Evolutionary conservation across 495 filamentous ascomycete species (phyloP), one percentile per base, ranked within the genome.

Genomic region (Xylaria longipes): DNA sequence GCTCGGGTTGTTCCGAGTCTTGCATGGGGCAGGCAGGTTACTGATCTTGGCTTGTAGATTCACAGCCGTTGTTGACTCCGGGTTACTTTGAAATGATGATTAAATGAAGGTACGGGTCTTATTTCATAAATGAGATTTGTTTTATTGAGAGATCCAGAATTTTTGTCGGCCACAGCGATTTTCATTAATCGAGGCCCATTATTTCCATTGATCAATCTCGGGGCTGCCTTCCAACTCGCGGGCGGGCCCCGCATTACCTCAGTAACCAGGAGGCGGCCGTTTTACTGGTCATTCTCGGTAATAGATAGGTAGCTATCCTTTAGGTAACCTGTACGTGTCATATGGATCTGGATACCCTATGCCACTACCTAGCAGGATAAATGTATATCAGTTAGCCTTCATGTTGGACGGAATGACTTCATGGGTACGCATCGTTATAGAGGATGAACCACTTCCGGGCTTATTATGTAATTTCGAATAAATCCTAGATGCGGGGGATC

Each of bases 131-230:
- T 43, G 60, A 63, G 60, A 63, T 43, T 2, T 63, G 60, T 27
- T 54, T 65, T 56, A 12, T 31, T 27, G 65, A 54, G 35, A 67
- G 48, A 27, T 27, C 43, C 35, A 35, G 65, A 67, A 67, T 58
- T 68, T 57, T 57, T 58, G 52, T 68, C 20, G 66, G 66, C 65
- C 52, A 60, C 52, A 60, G 52, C 52, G 66, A 68, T 58, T 68
- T 68, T 68, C 8, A 58, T 60, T 31, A 46, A 33, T 31, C 37
- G 52, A 68, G 50, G 66, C 48, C 66, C 66, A 68, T 68, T 68
- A 60, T 57, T 54, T 41, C 33, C 65, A 56, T n/a, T n/a, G n/a
- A n/a, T 43, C 48, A 56, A 31, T 29, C 65, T 68, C 48, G 52
- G 63, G 12, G 46, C 27, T 22, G 31, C 45, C 52, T 43, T 60